Evolutionary conservation across 352 stramenopile genomes (phyloP), one percentile per base, ranked within the genome.

Genomic region (Pythium monospermum): DNA sequence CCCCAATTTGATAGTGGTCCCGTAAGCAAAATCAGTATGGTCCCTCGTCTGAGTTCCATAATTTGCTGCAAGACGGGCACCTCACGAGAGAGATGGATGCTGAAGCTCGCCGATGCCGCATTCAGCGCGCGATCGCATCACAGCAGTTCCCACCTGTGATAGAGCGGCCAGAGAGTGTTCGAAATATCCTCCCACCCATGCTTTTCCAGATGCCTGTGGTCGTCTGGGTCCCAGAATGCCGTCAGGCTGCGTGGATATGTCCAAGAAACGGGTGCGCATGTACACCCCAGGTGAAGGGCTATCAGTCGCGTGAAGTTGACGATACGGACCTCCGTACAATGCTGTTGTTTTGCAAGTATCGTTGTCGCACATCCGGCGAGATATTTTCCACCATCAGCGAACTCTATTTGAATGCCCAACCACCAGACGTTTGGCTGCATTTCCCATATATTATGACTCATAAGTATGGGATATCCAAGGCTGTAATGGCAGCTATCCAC

Each of bases 301-400:
- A 51, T 21, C 38, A 27, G 31, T n/a, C 6, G 6, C 44, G 44
- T 18, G 30, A 39, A 25, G 44, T 51, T 10, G 44, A 51, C 13
- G 44, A 51, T 21, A 13, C 40, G 16, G 44, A 51, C 6, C 44
- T 41, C 15, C 44, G 44, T 2, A 51, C 44, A 21, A 27, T 40
- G 5, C 18, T 51, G 11, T 19, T 51, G 15, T 51, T 31, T 31
- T 28, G 44, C 28, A 51, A 51, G 44, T 51, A 51, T 31, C n/a
- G 18, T 12, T 51, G 44, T 19, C 19, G n/a, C 16, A 31, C 30
- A 5, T 21, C 30, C 5, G 13, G 7, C 4, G 19, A 39, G 18
- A 27, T 28, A 6, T 45, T 45, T 22, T 30, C 12, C 28, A 45
- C 39, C 30, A 13, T 35, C 5, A 45, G 18, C 22, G 13, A 28